A percentile compares a stretch with the other conserved stretches of the same genome.
phyloP scores from a whole-genome alignment of 306 rosid genomes.

The Sechiopsis laciniata region DNA sequence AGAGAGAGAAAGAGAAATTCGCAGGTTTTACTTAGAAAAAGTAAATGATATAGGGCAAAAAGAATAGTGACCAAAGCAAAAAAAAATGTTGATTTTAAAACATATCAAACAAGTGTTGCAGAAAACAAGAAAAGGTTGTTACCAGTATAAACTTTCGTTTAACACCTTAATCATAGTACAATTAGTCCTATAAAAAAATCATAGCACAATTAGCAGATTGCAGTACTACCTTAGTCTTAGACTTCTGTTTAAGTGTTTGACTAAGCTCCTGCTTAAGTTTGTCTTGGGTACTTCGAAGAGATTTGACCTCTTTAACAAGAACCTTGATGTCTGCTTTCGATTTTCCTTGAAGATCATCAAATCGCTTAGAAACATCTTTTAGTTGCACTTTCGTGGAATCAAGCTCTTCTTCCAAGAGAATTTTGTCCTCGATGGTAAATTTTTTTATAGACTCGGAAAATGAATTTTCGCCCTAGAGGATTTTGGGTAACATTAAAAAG shows the following conservation, averaged over 20 bases:
- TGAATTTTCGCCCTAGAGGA: slow-evolving; percentile 49
- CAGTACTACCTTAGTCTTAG: slow-evolving; percentile 38
- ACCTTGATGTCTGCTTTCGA: slow-evolving; percentile 87
- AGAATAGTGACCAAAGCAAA: not conserved
- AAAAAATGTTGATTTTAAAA: no score
- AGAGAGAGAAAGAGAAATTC: not conserved
- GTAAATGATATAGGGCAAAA: not conserved
- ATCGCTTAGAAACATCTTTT: slow-evolving; percentile 55
- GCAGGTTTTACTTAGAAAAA: not conserved
- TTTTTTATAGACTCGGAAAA: slow-evolving; percentile 34
- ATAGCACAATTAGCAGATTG: slow-evolving; percentile 13
- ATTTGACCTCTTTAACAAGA: slow-evolving; percentile 90
- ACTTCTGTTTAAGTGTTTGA: slow-evolving; percentile 38
- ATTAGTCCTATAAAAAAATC: slow-evolving; percentile 1
- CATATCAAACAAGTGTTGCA: not conserved
- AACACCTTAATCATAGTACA: not conserved
- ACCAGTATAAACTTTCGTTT: not conserved
- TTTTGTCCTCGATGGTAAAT: slow-evolving; percentile 39
- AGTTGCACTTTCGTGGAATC: slow-evolving; percentile 62
- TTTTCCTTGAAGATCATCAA: slow-evolving; percentile 75
- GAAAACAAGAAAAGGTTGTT: not conserved
- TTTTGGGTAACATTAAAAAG: slow-evolving; percentile 22
- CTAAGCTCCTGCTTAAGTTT: slow-evolving; percentile 62
- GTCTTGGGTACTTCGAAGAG: slow-evolving; percentile 66
- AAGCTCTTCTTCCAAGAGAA: slow-evolving; percentile 41